phyloP scores from a whole-genome alignment of 2,329 filamentous ascomycete genomes.

The Cucurbitaria berberidis region DNA sequence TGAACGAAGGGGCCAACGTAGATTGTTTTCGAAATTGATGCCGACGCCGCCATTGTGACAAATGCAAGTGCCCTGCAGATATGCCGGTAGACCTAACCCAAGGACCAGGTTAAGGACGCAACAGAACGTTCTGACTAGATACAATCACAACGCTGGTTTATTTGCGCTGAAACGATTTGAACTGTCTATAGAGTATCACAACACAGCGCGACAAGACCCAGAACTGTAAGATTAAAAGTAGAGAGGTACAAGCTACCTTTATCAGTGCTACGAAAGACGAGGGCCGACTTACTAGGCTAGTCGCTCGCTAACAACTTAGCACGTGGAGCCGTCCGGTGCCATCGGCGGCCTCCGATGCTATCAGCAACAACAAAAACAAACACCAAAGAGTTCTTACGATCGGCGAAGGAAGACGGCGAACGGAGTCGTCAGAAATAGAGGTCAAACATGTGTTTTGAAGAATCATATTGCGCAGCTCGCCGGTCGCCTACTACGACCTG shows the following conservation, averaged over 20 bases:
- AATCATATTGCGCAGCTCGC: slow-evolving; percentile 11
- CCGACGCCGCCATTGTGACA: slow-evolving; percentile 38
- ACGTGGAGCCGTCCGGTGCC: slow-evolving; percentile 21
- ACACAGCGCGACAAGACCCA: neutral
- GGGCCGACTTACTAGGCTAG: slow-evolving; percentile 15
- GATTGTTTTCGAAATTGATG: slow-evolving; percentile 47
- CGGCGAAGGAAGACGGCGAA: neutral
- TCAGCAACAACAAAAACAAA: slow-evolving; percentile 15
- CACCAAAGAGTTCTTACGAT: neutral
- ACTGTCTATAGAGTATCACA: neutral
- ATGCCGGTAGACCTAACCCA: neutral
- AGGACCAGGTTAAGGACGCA: neutral
- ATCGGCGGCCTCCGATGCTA: slow-evolving; percentile 26
- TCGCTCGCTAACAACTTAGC: slow-evolving; percentile 22
- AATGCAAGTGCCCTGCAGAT: neutral
- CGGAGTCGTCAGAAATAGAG: neutral
- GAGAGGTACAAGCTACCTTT: slow-evolving; percentile 15
- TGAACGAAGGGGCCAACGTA: slow-evolving; percentile 70
- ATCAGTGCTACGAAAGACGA: slow-evolving; percentile 18
- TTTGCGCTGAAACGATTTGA: neutral
- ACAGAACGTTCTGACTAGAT: neutral
- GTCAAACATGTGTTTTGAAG: neutral
- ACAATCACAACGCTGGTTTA: neutral
- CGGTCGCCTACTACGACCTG: slow-evolving; percentile 19
- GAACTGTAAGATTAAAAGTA: neutral